Evolutionary conservation across 2,329 filamentous ascomycete genomes (phyloP), one percentile per base, ranked within the genome.

Genomic region (Paecilomyces dactylethromorphus): DNA sequence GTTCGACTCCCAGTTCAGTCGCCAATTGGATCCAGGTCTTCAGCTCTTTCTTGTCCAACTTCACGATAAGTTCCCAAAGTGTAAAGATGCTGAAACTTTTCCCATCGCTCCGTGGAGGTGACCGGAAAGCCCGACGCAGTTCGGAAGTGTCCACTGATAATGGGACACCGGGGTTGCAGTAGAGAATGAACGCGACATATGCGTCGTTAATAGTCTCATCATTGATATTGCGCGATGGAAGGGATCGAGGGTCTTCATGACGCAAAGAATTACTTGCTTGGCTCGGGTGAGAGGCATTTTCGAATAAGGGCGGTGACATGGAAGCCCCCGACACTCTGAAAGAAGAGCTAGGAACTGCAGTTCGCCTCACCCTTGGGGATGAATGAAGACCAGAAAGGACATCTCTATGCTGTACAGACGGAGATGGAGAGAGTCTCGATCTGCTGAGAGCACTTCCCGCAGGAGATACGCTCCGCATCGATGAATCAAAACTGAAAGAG

Each of bases 1-100:
- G 88, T 68, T 95, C 90, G 15, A 96, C 93, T 10, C 93, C 92
- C n/a, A 97, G 79, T 67, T 89, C 88, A 56, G 92, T 84, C 0
- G 91, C 92, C 65, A 97, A 72, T 71, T 96, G 90, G 49, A 89
- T 90, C 92, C 92, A 97, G 0, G 92, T 96, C 74, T 92, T 94
- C 72, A 97, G 87, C 68, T 96, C 90, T 69, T 90, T 92, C 22
- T 79, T 78, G 64, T 95, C 89, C 56, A 95, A 84, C 72, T 88
- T 87, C 63, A 84, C 81, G 68, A 97, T 91, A 56, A 97, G 81
- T 68, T 90, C 83, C 71, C 87, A 96, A 21, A 97, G 79, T 7
- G 80, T 80, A 72, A 85, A 95, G 0, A 89, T 89, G 68, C 86
- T 89, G 71, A 96, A 97, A 60, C 81, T 86, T 74, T 96, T 95